Base-by-base conservation (phyloP, 2,329 filamentous ascomycete genomes). In the Diaporthe helianthi region DNA sequence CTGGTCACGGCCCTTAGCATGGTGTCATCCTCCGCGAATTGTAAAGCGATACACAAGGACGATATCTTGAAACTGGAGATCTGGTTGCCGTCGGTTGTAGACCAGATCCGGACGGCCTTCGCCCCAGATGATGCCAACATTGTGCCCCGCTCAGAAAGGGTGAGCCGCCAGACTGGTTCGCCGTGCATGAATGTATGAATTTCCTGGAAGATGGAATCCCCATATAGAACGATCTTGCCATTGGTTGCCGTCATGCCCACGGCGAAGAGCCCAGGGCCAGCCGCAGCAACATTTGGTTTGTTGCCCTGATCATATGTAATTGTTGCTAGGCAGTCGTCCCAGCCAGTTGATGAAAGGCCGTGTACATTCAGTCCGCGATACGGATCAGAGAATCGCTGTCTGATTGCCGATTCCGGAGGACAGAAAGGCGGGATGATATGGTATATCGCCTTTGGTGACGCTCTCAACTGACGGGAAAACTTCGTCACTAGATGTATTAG, bases 391-490 rank as follows among this genome's bases (percentile, higher is more conserved):
- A 76, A 76, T 22, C 74, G 71, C n/a, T 71, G 71, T 10, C 71
- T 60, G 10, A 76, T 65, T 1, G 69, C 71, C 1, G 75, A 76
- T n/a, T 70, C 66, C 1, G 65, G 52, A 0, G 75, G 75, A 31
- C 75, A 77, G 31, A 77, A 76, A 0, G 75, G 73, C 5, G 74
- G 73, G 7, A 77, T 76, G 1, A 72, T 70, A 15, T 73, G 69
- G 29, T 75, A 72, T n/a, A 76, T 76, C 2, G 71, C 69, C 4
- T 66, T 54, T 0, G 75, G 76, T 12, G 31, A 52, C 19, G 26
- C 49, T 19, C 69, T 2, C 53, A 51, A 8, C 33, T 67, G 3
- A 75, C 61, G 58, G 9, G 71, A 69, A 22, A 77, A 76, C 22
- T 74, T 73, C 4, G 71, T 72, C 3, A 74, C 73, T 10, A 77